Conservation (phyloP, 768 basidiomycete genomes). For the Suillus lakei region DNA sequence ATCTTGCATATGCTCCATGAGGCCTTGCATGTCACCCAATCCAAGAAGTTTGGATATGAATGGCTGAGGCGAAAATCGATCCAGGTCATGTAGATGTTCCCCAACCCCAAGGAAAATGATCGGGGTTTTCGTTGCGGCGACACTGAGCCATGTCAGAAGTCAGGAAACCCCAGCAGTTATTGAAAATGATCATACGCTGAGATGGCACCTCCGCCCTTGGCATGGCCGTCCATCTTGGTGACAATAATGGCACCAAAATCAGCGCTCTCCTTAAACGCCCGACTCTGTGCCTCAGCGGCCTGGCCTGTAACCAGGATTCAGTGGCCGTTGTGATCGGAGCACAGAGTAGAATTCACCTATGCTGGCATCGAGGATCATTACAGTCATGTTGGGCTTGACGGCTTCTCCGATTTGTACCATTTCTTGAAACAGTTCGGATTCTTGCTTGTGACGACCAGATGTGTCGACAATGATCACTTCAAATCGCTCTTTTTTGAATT, state of each 20-base stretch:
- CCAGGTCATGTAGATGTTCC: constrained; percentile 96
- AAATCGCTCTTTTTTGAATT: constrained; percentile 98
- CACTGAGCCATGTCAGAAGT: constrained; percentile 50
- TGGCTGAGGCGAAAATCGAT: constrained; percentile 93
- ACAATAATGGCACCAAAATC: constrained; percentile 99
- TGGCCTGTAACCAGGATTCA: constrained; percentile 60
- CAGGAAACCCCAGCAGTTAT: constrained; percentile 1
- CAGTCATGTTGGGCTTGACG: constrained; percentile 95
- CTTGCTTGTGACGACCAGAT: constrained; percentile 96
- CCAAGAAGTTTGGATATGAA: constrained; percentile 97
- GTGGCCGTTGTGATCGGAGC: not conserved
- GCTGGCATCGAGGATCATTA: constrained; percentile 94
- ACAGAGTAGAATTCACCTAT: constrained; percentile 64
- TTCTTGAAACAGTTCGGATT: constrained; percentile 94
- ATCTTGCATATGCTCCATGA: constrained; percentile 99
- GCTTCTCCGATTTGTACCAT: constrained; percentile 97
- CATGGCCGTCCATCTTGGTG: constrained; percentile 99
- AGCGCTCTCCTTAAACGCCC: constrained; percentile 97
- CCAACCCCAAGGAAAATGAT: constrained; percentile 99
- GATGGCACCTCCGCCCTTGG: constrained; percentile 98
- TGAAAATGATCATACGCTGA: constrained; percentile 76
- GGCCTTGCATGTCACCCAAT: constrained; percentile 93
- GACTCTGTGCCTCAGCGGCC: constrained; percentile 95
- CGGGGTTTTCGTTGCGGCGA: constrained; percentile 97
- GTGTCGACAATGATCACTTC: constrained; percentile 99